phyloP scores from a whole-genome alignment of 495 filamentous ascomycete species.

The Trichoderma gamsii region DNA sequence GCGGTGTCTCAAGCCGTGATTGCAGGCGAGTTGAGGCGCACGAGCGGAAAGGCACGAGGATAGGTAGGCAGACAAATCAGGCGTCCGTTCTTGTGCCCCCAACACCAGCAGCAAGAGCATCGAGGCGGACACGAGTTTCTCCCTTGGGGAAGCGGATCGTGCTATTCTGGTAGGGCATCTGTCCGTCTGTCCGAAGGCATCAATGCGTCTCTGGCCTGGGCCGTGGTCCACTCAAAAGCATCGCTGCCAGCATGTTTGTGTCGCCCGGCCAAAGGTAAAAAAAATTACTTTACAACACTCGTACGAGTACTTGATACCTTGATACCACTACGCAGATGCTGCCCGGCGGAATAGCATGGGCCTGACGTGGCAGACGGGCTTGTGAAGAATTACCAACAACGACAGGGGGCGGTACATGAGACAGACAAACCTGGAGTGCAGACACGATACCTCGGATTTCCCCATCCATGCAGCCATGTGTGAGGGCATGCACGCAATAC shows the following conservation, averaged over 20 bases:
- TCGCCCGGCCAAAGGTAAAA: not conserved
- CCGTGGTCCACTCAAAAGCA: not conserved
- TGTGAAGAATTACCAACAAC: not conserved
- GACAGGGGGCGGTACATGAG: not conserved
- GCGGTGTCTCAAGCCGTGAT: not conserved
- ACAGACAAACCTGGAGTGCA: not conserved
- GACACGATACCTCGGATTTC: not conserved
- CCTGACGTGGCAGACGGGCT: conserved; percentile 4
- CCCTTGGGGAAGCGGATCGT: not conserved
- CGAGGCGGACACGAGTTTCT: not conserved
- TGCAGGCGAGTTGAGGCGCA: not conserved
- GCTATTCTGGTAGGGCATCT: not conserved
- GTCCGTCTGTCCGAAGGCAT: conserved; percentile 4
- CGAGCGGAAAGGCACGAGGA: not conserved
- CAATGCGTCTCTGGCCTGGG: conserved; percentile 1
- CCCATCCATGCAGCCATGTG: not conserved
- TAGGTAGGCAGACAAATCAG: not conserved
- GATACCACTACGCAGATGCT: not conserved
- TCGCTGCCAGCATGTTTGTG: not conserved
- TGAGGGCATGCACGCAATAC: not conserved
- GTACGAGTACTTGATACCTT: not conserved
- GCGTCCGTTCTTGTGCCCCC: not conserved
- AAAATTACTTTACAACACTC: not conserved
- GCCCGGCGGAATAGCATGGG: not conserved
- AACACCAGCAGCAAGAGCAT: not conserved